Conservation (phyloP, 2,329 filamentous ascomycete species). For the Rhexocercosporidium sp. region DNA sequence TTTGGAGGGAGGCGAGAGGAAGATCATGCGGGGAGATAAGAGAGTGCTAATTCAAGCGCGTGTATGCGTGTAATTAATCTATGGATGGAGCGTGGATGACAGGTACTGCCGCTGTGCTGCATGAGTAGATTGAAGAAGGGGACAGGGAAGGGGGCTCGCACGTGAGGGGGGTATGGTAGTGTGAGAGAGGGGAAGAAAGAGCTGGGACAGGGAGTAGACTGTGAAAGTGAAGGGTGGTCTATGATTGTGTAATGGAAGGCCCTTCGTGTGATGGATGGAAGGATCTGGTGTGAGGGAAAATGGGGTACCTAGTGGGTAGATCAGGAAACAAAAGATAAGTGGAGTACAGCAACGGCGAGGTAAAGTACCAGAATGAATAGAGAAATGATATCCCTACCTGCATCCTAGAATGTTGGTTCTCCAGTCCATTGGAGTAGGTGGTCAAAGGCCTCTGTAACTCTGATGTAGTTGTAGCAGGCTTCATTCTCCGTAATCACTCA, state of each 20-base stretch:
- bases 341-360: not conserved
- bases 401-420: not conserved
- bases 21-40: not conserved
- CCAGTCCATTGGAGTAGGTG: not conserved
- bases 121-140: not conserved
- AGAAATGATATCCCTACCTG: not conserved
- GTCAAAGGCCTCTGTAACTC: not conserved
- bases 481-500: not conserved
- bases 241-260: not conserved
- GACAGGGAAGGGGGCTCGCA: not conserved
- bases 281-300: not conserved
- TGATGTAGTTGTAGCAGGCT: not conserved
- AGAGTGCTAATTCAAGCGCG: conserved; percentile 5
- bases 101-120: conserved; percentile 7
- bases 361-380: not conserved
- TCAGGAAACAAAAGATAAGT: not conserved
- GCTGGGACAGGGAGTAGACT: not conserved
- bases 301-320: not conserved
- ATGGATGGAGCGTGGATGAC: not conserved
- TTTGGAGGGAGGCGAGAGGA: not conserved
- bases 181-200: not conserved
- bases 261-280: not conserved
- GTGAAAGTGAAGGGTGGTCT: not conserved
- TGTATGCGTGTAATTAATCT: not conserved
- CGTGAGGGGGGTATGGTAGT: not conserved